These are phyloP conservation scores for Trypanosoma avium DNA, from an alignment of 208 protist genomes.

Conservation along the genomic window DNA sequence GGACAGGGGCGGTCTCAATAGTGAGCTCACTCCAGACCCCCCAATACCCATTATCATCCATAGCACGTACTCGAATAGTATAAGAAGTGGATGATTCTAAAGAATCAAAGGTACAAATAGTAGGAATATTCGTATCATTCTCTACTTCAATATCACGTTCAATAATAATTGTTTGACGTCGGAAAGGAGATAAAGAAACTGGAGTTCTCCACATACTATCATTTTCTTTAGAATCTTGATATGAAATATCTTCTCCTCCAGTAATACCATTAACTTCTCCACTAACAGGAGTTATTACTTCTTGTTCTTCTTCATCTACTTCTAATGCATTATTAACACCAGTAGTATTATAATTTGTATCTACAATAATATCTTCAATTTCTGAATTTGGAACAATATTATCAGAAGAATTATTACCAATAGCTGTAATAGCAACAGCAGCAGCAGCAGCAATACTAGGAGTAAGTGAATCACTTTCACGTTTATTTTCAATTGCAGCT, in stretches of 20 bases:
- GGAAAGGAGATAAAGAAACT: neutral
- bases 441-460: neutral
- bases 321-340: neutral
- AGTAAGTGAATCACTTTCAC: slow-evolving; percentile 1
- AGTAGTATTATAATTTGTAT: neutral
- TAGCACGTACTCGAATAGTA: slow-evolving; percentile 59
- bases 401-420: neutral
- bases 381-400: neutral
- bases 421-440: neutral
- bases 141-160: slow-evolving; percentile 21
- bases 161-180: neutral
- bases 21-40: slow-evolving; percentile 62
- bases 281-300: too few species aligned
- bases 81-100: slow-evolving; percentile 70
- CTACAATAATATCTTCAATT: neutral
- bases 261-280: too few species aligned
- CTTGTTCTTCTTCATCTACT: neutral
- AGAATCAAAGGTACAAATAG: slow-evolving; percentile 28
- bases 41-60: slow-evolving; percentile 78
- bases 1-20: slow-evolving; percentile 69
- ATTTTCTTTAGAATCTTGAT: neutral
- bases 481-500: neutral
- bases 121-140: slow-evolving; percentile 3
- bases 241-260: neutral
- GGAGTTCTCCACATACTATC: neutral